Percentiles rank a stretch among this genome's conserved stretches.
These are phyloP conservation scores for Endotrypanum monterogeii DNA, from an alignment of 208 protist genomes.

Conservation along the genomic window DNA sequence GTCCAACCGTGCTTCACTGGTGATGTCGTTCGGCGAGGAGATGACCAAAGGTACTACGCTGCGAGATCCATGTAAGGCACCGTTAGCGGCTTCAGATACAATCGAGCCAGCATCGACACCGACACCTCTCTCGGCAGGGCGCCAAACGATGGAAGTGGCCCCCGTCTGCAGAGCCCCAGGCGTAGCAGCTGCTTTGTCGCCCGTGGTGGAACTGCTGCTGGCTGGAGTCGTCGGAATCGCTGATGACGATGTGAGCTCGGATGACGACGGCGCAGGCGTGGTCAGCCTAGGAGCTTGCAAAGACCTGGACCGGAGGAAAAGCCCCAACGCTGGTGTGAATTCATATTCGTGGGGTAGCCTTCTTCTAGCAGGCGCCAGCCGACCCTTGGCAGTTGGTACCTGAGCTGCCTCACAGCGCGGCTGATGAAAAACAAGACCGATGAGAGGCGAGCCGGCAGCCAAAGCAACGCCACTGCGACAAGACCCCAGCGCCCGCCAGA, in stretches of 20 bases:
- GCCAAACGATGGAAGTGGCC: slow-evolving; percentile 1
- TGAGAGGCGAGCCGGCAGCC: not conserved
- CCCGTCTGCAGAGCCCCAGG: slow-evolving; percentile 3
- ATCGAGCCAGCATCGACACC: not conserved
- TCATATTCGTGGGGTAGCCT: not conserved
- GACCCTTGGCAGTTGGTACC: not conserved
- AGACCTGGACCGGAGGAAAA: not conserved
- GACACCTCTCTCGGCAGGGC: slow-evolving; percentile 7
- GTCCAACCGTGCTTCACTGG: slow-evolving; percentile 41
- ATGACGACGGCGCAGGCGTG: not conserved
- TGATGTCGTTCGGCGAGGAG: slow-evolving; percentile 56
- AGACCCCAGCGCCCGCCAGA: not conserved
- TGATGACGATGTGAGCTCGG: not conserved
- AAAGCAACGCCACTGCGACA: not conserved
- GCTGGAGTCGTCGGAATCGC: not conserved
- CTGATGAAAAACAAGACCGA: not conserved
- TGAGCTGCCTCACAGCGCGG: not conserved
- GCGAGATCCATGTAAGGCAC: not conserved
- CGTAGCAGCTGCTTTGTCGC: not conserved
- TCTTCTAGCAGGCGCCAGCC: not conserved
- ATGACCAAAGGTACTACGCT: slow-evolving; percentile 48
- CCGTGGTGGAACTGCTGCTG: slow-evolving; percentile 2
- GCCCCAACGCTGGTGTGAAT: not conserved
- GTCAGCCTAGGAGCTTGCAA: not conserved
- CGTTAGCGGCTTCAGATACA: not conserved